Evolutionary conservation across 1,139 yeast genomes (phyloP), one percentile per base, ranked within the genome.

Genomic region (Suhomyces bokatorum): DNA sequence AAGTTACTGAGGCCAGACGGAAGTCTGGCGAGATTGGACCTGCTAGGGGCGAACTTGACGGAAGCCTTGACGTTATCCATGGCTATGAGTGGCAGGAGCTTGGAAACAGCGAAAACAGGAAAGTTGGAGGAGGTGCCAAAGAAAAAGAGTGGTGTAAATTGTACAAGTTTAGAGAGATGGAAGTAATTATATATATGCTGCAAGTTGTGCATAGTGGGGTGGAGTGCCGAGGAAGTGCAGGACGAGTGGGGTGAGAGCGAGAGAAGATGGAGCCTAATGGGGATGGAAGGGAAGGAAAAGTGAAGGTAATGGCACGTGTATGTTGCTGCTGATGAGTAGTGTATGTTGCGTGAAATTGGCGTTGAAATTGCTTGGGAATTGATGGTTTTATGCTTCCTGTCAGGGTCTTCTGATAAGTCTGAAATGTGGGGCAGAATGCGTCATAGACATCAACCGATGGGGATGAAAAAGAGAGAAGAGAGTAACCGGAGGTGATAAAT

Each of bases 11-110:
- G 56, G 17, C 71, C 64, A 1, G 77, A 63, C 0, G 93, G 91
- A 30, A 85, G 64, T 52, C 80, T 80, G 32, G 81, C 79, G 42
- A 85, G 69, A 54, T 83, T 82, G 22, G 80, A 73, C 53, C 81
- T 63, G 44, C 77, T 56, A 13, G 71, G 67, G 42, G 66, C 60
- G 49, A 60, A 65, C 13, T 56, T 56, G 15, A 70, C 51, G 8
- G 52, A 58, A 2, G 65, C 72, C 46, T 59, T 59, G 46, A 69
- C 69, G 35, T 70, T 69, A 39, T 74, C 78, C 79, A 74, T 73
- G 40, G 24, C 24, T 20, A 14, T 29, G 33, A 26, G 3, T 17
- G 12, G 37, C n/a, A 3, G 24, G 6, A 3, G 29, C n/a, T 26
- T 11, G 12, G 3, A 12, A 11, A 10, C 29, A 26, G 29, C n/a